These are phyloP conservation scores for Rhododendron griersonianum DNA, from an alignment of 148 eudicot genomes.

Conservation along the genomic window DNA sequence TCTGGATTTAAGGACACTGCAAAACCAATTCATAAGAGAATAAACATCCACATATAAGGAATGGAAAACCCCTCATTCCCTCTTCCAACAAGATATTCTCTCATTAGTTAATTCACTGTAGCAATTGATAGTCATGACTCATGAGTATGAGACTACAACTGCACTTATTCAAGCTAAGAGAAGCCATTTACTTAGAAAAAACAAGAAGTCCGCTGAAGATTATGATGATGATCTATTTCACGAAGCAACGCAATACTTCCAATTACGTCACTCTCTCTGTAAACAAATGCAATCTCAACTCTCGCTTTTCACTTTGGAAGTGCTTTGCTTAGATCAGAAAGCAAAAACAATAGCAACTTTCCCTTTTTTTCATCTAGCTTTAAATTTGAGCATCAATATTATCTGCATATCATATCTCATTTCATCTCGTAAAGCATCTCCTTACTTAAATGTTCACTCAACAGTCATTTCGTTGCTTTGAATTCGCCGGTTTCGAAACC, in stretches of 20 bases:
- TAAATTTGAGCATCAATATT: background rate
- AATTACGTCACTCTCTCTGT: background rate
- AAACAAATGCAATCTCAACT: background rate
- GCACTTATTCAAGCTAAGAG: background rate
- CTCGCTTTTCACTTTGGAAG: background rate
- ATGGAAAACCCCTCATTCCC: background rate
- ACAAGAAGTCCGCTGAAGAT: background rate
- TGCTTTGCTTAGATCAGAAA: background rate
- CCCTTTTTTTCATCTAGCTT: background rate
- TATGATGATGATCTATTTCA: background rate
- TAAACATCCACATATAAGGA: background rate
- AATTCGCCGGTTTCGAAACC: no score
- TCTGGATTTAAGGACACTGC: conserved; percentile 93
- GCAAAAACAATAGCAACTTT: background rate
- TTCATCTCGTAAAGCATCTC: background rate
- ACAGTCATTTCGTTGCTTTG: no score
- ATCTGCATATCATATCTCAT: background rate
- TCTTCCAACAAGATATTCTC: background rate
- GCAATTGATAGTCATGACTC: background rate
- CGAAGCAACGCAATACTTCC: background rate
- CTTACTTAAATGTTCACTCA: background rate
- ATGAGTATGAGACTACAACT: background rate
- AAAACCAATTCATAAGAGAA: conserved; percentile 13
- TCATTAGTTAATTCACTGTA: background rate
- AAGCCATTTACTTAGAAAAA: background rate